phyloP scores from a whole-genome alignment of 2,329 filamentous ascomycete genomes.

The Trichoderma lentiforme region DNA sequence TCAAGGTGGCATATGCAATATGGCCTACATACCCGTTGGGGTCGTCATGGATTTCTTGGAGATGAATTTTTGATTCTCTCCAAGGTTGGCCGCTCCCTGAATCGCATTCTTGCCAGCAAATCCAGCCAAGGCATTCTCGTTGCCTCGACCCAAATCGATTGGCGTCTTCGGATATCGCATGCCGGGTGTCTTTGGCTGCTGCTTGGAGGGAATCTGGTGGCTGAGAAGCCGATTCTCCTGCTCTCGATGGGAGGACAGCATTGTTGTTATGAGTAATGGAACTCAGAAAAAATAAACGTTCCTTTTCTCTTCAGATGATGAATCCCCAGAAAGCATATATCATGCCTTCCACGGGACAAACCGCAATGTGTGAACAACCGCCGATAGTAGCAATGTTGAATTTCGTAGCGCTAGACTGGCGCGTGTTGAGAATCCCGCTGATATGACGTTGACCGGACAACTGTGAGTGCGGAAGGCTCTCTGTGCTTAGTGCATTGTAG shows the following conservation, averaged over 20 bases:
- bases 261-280: constrained; percentile 35
- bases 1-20: neutral
- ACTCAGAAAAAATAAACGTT: no score
- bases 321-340: neutral
- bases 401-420: neutral
- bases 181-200: constrained; percentile 78
- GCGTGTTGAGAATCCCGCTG: neutral
- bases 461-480: neutral
- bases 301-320: neutral
- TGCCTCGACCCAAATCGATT: constrained; percentile 70
- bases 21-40: constrained; percentile 64
- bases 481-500: neutral
- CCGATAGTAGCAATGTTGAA: neutral
- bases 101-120: constrained; percentile 43
- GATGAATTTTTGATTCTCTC: constrained; percentile 45
- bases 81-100: constrained; percentile 55
- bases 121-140: constrained; percentile 67
- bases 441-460: neutral
- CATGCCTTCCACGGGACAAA: neutral
- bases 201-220: constrained; percentile 72
- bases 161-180: constrained; percentile 78
- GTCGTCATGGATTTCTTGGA: constrained; percentile 64
- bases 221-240: constrained; percentile 83
- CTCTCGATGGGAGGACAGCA: constrained; percentile 75
- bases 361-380: neutral